Conservation (phyloP, 441 rosid genomes). For the Sinapis alba region DNA sequence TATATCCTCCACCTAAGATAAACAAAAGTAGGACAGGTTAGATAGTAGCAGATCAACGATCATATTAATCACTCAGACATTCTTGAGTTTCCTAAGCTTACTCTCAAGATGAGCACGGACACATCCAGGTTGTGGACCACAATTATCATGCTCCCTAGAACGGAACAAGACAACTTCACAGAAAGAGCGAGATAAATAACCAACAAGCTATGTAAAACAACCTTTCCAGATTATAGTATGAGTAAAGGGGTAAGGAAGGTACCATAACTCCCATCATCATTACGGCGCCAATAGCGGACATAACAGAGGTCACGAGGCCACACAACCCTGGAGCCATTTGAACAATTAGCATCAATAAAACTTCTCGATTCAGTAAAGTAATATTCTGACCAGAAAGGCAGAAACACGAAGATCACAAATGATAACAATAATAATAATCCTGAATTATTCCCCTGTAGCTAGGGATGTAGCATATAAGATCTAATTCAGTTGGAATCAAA, state of each 20-base stretch:
- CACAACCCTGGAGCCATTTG: slow-evolving; percentile 64
- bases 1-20: slow-evolving; percentile 91
- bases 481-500: neutral
- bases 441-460: neutral
- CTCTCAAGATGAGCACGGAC: slow-evolving; percentile 99
- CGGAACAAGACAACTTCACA: slow-evolving; percentile 96
- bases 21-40: slow-evolving; percentile 30
- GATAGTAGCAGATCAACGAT: neutral
- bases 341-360: slow-evolving; percentile 6
- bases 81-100: slow-evolving; percentile 44
- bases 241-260: slow-evolving; percentile 30
- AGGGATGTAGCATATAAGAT: neutral
- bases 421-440: neutral
- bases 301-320: slow-evolving; percentile 99
- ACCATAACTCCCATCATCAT: slow-evolving; percentile 99
- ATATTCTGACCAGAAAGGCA: neutral
- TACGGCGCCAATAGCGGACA: slow-evolving; percentile 98
- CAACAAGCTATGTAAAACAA: slow-evolving; percentile 28
- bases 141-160: slow-evolving; percentile 96
- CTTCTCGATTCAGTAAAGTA: neutral
- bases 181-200: slow-evolving; percentile 41
- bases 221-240: slow-evolving; percentile 25
- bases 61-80: slow-evolving; percentile 1
- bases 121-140: slow-evolving; percentile 96
- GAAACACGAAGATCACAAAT: slow-evolving; percentile 20